Evolutionary conservation across 768 basidiomycete species (phyloP).

Genomic region (Solioccasus polychromus): DNA sequence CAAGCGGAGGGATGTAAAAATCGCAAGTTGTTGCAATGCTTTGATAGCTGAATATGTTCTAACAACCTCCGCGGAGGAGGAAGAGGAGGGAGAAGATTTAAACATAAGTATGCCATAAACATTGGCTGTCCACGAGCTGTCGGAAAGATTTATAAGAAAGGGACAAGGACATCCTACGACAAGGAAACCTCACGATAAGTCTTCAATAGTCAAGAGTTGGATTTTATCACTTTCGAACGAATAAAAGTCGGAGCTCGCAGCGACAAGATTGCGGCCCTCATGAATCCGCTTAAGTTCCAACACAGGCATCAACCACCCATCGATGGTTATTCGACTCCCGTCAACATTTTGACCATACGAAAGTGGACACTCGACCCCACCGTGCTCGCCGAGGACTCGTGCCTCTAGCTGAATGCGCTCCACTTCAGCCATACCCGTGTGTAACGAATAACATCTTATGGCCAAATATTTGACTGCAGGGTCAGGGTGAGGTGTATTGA

Average conservation of each 20-base stretch:
- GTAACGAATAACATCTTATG: conserved; percentile 73
- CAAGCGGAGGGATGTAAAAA: conserved; percentile 61
- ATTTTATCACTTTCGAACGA: conserved; percentile 31
- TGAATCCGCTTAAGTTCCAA: conserved; percentile 63
- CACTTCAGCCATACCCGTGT: conserved; percentile 74
- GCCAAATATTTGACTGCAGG: conserved; percentile 64
- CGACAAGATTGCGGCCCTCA: conserved; percentile 46
- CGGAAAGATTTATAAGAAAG: conserved; percentile 12
- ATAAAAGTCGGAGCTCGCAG: conserved; percentile 48
- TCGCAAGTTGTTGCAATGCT: conserved; percentile 60
- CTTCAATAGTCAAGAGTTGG: conserved; percentile 39
- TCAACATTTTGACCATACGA: conserved; percentile 50
- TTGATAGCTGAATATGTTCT: conserved; percentile 57
- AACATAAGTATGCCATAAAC: conserved; percentile 68
- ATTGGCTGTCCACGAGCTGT: conserved; percentile 55
- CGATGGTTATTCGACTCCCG: conserved; percentile 45
- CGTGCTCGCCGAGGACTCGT: conserved; percentile 56
- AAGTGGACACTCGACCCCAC: conserved; percentile 61
- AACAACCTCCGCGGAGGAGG: conserved; percentile 45
- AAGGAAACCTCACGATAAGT: conserved; percentile 53
- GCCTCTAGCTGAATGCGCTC: conserved; percentile 67
- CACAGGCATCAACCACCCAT: conserved; percentile 82
- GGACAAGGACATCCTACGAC: neutral
- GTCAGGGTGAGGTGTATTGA: conserved; percentile 56
- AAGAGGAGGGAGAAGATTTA: conserved; percentile 37